phyloP scores from a whole-genome alignment of 129 eudicot species.

The Sambucus nigra region DNA sequence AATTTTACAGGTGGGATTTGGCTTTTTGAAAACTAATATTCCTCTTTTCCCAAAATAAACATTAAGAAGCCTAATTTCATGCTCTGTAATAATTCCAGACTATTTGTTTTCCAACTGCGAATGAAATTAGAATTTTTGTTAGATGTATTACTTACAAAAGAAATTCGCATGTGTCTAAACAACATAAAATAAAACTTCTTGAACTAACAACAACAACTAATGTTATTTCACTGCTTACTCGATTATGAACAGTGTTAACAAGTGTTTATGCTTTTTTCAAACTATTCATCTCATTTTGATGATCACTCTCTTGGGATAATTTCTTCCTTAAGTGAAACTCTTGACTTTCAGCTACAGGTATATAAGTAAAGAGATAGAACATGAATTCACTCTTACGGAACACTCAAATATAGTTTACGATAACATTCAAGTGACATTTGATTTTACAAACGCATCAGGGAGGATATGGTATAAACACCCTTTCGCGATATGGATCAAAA shows the following conservation, averaged over 20 bases:
- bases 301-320: background rate
- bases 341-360: background rate
- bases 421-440: constrained; percentile 13
- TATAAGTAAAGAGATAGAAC: background rate
- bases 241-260: background rate
- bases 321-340: background rate
- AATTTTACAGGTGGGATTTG: too few species aligned
- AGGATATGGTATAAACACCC: constrained; percentile 4
- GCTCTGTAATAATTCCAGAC: too few species aligned
- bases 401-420: background rate
- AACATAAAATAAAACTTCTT: background rate
- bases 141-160: too few species aligned
- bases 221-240: background rate
- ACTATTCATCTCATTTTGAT: background rate
- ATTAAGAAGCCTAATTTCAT: too few species aligned
- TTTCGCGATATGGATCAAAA: constrained; percentile 8
- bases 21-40: too few species aligned
- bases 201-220: background rate
- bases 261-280: background rate
- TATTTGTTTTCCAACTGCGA: too few species aligned
- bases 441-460: background rate
- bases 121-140: too few species aligned
- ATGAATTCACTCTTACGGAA: background rate
- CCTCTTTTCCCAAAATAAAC: too few species aligned
- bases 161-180: too few species aligned